Percentiles rank a stretch among this genome's conserved stretches.
phyloP scores from a whole-genome alignment of 768 basidiomycete genomes.

The Dictyophora rubrovolvata region DNA sequence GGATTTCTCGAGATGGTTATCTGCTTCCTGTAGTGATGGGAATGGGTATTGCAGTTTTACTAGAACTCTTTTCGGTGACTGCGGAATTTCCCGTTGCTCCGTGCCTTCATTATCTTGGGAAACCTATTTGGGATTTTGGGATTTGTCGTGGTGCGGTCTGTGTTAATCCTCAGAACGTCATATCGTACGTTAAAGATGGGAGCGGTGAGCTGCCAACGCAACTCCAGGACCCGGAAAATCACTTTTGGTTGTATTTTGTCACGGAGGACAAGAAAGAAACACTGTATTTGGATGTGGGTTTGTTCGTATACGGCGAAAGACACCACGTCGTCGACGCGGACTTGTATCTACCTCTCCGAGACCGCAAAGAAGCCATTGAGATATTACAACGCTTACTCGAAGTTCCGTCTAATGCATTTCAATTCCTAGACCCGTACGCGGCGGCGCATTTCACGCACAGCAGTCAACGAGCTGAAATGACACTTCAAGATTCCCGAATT shows the following conservation, averaged over 20 bases:
- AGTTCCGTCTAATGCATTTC: not conserved
- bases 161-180: not conserved
- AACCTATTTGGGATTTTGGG: not conserved
- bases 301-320: not conserved
- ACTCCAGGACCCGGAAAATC: not conserved
- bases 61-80: not conserved
- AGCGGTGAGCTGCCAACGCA: not conserved
- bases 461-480: not conserved
- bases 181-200: not conserved
- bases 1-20: not conserved
- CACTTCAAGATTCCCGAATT: not conserved
- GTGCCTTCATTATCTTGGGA: not conserved
- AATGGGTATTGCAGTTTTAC: not conserved
- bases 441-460: not conserved
- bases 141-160: not conserved
- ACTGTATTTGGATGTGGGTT: not conserved
- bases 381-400: not conserved
- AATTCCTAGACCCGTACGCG: not conserved
- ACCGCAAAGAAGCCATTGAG: not conserved
- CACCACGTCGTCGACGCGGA: not conserved
- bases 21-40: not conserved
- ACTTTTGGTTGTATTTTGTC: not conserved
- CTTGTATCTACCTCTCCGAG: not conserved
- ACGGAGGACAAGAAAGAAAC: not conserved
- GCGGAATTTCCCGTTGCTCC: not conserved